phyloP scores from a whole-genome alignment of 2,329 filamentous ascomycete species.

The Aspergillus oerlinghausenensis region DNA sequence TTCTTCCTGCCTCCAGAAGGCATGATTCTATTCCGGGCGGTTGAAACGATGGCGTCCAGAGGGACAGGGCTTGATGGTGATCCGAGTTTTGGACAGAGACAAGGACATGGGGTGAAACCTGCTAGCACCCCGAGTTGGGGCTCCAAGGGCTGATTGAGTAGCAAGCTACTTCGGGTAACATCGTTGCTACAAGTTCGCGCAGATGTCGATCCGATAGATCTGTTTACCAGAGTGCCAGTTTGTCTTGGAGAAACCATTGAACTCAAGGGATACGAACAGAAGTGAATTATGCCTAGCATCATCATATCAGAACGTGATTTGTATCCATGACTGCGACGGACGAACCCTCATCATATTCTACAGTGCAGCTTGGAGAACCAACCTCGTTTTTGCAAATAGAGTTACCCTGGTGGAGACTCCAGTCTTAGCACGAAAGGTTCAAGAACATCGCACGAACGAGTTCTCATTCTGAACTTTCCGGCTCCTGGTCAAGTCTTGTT shows the following conservation, averaged over 20 bases:
- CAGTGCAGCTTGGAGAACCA: background rate
- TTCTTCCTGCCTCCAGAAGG: background rate
- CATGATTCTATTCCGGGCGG: background rate
- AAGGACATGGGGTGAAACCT: background rate
- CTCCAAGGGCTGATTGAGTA: background rate
- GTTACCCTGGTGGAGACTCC: background rate
- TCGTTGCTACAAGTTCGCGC: background rate
- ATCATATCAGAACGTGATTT: background rate
- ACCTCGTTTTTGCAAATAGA: background rate
- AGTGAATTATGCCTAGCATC: background rate
- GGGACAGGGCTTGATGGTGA: background rate
- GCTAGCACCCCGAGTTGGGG: background rate
- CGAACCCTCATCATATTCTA: too few species aligned
- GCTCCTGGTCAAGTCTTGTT: background rate
- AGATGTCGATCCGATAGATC: background rate
- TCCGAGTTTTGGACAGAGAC: background rate
- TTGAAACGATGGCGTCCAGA: background rate
- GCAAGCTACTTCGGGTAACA: background rate
- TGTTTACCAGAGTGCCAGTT: background rate
- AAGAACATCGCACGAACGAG: background rate
- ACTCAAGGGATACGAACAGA: background rate
- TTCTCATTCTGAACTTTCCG: background rate
- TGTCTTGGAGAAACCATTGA: background rate
- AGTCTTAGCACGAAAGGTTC: background rate
- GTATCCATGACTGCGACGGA: too few species aligned